phyloP scores from a whole-genome alignment of 2,329 filamentous ascomycete species.

The Neofusicoccum cordaticola region DNA sequence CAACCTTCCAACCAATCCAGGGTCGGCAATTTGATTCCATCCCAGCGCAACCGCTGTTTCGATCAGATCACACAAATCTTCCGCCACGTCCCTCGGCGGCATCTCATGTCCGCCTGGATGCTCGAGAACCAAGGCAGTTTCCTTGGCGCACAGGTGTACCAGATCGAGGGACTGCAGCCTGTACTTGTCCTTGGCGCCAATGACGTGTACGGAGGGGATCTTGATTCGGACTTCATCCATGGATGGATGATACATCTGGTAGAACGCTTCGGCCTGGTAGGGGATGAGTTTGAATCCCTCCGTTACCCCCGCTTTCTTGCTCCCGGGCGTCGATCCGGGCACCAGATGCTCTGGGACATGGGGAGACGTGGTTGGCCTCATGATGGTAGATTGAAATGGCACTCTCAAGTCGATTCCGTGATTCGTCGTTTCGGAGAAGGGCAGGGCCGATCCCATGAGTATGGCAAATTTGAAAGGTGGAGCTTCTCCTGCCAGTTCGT shows the following conservation, averaged over 20 bases:
- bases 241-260: conserved; percentile 20
- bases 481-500: conserved; percentile 21
- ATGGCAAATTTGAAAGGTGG: conserved; percentile 33
- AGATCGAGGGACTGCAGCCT: not conserved
- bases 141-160: not conserved
- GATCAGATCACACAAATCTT: conserved; percentile 10
- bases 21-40: not conserved
- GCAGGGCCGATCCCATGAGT: conserved; percentile 32
- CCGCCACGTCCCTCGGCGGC: not conserved
- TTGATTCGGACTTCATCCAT: not conserved
- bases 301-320: not conserved
- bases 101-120: conserved; percentile 13
- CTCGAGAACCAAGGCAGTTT: not conserved
- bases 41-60: not conserved
- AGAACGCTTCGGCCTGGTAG: conserved; percentile 26
- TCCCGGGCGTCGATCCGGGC: not conserved
- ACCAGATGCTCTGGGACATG: not conserved
- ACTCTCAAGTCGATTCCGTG: not conserved
- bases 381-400: not conserved
- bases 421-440: conserved; percentile 20
- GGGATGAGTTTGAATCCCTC: conserved; percentile 1
- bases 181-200: conserved; percentile 14
- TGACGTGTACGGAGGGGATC: conserved; percentile 3
- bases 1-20: not conserved
- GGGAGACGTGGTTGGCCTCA: not conserved